Percentiles rank a stretch among this genome's conserved stretches.
phyloP scores from a whole-genome alignment of 2,329 filamentous ascomycete genomes.

The Cercospora zeae-maydis region DNA sequence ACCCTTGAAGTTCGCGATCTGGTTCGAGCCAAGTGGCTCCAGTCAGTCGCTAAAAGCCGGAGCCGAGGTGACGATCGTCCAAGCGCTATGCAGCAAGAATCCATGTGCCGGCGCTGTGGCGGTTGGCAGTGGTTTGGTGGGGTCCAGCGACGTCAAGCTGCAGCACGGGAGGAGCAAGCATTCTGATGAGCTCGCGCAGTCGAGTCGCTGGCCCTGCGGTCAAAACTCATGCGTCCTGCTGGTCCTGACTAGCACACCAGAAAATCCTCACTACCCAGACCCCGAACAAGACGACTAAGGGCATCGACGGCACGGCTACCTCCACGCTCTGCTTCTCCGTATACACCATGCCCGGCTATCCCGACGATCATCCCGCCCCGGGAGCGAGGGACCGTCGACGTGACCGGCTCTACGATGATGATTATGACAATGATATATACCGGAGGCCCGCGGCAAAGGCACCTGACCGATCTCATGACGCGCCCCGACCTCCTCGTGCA shows the following conservation, averaged over 20 bases:
- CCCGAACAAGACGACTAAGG: not conserved
- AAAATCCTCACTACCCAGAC: not conserved
- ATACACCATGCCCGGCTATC: slow-evolving; percentile 21
- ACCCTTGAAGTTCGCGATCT: not conserved
- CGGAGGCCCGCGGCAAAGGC: slow-evolving; percentile 17
- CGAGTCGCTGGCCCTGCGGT: not conserved
- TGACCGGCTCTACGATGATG: slow-evolving; percentile 21
- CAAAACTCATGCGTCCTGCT: slow-evolving; percentile 11
- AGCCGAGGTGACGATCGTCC: slow-evolving; percentile 4
- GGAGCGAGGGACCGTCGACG: slow-evolving; percentile 16
- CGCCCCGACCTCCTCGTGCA: slow-evolving; percentile 15
- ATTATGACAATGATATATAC: slow-evolving; percentile 22
- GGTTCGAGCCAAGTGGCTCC: slow-evolving; percentile 12
- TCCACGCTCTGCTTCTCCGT: not conserved
- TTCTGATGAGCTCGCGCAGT: slow-evolving; percentile 4
- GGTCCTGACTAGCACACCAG: slow-evolving; percentile 9
- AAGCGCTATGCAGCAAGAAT: not conserved
- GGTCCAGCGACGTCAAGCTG: slow-evolving; percentile 14
- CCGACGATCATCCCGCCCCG: slow-evolving; percentile 19
- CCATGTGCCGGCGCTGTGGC: not conserved
- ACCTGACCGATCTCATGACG: slow-evolving; percentile 17
- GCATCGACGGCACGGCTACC: not conserved
- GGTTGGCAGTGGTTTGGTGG: slow-evolving; percentile 1
- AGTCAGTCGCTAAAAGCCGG: not conserved
- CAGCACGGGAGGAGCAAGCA: slow-evolving; percentile 5